These are phyloP conservation scores for Chalaropsis ovoidea DNA, from an alignment of 2,329 filamentous ascomycete genomes.

Conservation along the genomic window DNA sequence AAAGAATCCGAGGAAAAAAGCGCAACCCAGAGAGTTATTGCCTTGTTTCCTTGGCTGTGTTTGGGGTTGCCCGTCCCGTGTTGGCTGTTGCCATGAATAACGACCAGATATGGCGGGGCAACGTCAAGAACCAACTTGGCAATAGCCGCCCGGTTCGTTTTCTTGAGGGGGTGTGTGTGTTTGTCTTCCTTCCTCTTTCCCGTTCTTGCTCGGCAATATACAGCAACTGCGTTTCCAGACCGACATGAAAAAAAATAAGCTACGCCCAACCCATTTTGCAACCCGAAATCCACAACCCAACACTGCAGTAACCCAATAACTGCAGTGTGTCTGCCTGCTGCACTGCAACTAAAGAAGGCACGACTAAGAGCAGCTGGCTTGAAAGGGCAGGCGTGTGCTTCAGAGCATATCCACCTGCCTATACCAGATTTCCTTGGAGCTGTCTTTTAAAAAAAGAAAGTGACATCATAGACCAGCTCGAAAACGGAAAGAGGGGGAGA, in stretches of 20 bases:
- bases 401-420: not conserved
- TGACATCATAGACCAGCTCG: slow-evolving; percentile 1
- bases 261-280: not conserved
- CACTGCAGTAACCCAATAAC: no score
- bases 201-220: not conserved
- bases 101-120: not conserved
- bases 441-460: not conserved
- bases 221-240: no score
- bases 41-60: not conserved
- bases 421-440: no score
- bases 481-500: not conserved
- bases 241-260: not conserved
- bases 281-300: not conserved
- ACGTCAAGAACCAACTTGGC: not conserved
- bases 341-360: not conserved
- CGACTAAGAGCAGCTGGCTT: not conserved
- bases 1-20: not conserved
- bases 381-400: not conserved
- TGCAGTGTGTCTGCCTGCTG: no score
- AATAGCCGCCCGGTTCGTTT: not conserved
- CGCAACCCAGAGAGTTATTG: not conserved
- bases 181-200: not conserved
- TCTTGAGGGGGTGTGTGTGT: not conserved
- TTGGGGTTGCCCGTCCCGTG: not conserved
- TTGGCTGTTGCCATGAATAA: not conserved